phyloP scores from a whole-genome alignment of 2,329 filamentous ascomycete genomes.

The Plectosphaerella plurivora region DNA sequence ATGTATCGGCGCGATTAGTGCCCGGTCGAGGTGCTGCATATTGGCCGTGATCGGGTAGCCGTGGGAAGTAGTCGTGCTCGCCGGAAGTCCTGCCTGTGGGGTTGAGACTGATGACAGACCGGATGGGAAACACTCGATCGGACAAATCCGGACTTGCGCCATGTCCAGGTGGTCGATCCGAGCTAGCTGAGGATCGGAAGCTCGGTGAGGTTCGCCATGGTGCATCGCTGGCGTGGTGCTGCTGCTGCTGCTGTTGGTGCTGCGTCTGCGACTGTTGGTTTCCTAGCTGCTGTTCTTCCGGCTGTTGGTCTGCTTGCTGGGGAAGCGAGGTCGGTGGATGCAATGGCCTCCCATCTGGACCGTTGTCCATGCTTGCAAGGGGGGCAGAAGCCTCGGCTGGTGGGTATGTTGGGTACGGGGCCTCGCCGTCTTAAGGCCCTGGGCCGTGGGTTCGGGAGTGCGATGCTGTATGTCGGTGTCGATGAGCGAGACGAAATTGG shows the following conservation, averaged over 20 bases:
- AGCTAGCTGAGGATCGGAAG: slow-evolving; percentile 29
- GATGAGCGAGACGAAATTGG: no score
- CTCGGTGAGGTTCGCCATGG: slow-evolving; percentile 10
- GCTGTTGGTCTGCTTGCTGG: no score
- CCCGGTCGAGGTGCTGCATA: slow-evolving; percentile 23
- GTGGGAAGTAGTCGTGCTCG: slow-evolving; percentile 33
- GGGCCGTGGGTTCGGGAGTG: no score
- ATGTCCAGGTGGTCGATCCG: slow-evolving; percentile 33
- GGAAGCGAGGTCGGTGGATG: no score
- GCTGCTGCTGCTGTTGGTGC: background rate
- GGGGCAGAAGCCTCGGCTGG: no score
- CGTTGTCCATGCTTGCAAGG: no score
- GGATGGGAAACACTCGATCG: slow-evolving; percentile 74
- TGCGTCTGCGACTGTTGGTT: background rate
- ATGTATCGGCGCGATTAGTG: slow-evolving; percentile 21
- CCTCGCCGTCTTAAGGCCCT: no score
- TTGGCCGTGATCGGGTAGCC: slow-evolving; percentile 24
- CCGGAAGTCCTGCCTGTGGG: slow-evolving; percentile 36
- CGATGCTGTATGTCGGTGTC: no score
- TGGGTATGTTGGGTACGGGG: no score
- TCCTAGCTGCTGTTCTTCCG: no score
- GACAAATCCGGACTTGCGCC: slow-evolving; percentile 25
- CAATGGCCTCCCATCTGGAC: no score
- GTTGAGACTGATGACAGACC: slow-evolving; percentile 72
- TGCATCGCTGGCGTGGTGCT: slow-evolving; percentile 1